These are phyloP conservation scores for Jackrogersella multiformis DNA, from an alignment of 495 filamentous ascomycete species.

Conservation along the genomic window DNA sequence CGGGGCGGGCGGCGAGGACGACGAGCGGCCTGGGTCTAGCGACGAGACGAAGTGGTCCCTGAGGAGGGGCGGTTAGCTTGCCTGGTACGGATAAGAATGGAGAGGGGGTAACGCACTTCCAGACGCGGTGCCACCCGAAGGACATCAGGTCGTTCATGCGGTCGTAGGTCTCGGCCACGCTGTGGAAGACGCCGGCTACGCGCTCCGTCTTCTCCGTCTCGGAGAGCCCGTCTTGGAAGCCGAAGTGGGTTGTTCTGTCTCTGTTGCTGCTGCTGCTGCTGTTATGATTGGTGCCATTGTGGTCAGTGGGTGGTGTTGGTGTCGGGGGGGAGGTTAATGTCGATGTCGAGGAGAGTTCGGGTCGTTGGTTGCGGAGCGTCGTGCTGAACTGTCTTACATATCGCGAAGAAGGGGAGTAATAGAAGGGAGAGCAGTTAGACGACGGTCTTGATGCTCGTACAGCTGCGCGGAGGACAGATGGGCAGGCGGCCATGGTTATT, in stretches of 20 bases:
- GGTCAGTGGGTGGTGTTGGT: constrained; percentile 5
- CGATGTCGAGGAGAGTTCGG: constrained; percentile 14
- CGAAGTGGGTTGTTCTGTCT: constrained; percentile 87
- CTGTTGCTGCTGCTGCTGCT: not conserved
- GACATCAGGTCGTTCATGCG: constrained; percentile 99
- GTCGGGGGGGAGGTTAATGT: constrained; percentile 16
- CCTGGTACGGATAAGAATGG: not conserved
- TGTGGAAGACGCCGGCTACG: constrained; percentile 92
- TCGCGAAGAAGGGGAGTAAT: constrained; percentile 1
- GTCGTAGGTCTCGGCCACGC: constrained; percentile 90
- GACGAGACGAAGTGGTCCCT: constrained; percentile 93
- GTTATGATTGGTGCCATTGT: constrained; percentile 3
- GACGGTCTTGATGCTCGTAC: constrained; percentile 21
- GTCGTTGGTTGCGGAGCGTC: constrained; percentile 21
- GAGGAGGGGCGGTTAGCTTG: constrained; percentile 21
- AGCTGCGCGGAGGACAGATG: constrained; percentile 33
- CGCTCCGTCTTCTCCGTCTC: constrained; percentile 75
- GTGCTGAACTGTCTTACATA: constrained; percentile 26
- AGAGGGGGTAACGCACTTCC: constrained; percentile 68
- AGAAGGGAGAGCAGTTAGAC: not conserved
- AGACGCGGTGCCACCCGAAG: constrained; percentile 92
- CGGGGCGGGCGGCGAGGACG: constrained; percentile 58
- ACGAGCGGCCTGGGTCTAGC: constrained; percentile 82
- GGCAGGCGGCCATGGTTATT: constrained; percentile 42
- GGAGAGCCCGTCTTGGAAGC: constrained; percentile 82